Evolutionary conservation across 2,329 filamentous ascomycete genomes (phyloP), one percentile per base, ranked within the genome.

Genomic region (Penicillium hesseltinei): DNA sequence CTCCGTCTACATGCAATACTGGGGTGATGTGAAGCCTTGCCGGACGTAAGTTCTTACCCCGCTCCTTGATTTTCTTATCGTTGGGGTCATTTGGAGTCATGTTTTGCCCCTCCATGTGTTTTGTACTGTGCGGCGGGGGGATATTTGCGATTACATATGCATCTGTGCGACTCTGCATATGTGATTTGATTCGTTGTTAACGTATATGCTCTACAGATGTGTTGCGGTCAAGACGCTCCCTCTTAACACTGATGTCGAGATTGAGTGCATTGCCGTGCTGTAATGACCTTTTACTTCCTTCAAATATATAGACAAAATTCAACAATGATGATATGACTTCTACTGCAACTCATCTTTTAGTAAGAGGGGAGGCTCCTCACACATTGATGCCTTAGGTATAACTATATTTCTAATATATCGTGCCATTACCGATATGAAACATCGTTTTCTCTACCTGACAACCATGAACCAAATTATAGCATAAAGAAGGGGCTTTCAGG

Each of bases 171-270:
- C n/a, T 23, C 13, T 43, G 13, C 15, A 35, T 35, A 6, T 35
- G 5, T 51, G 3, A n/a, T 33, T 29, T 49, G 11, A 27, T 33
- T 49, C 40, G 10, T 46, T 35, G 19, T 47, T 58, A 21, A 56
- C 35, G 11, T 4, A 10, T 21, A n/a, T 35, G 11, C 31, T 29
- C 6, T 23, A n/a, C 21, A 73, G 68, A 31, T 96, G 91, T 73
- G 91, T 96, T 53, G 91, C 91, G 5, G 92, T 95, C 63, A 92
- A 94, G 82, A 86, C 90, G 67, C 83, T 96, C 63, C 92, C 92
- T 60, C 91, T 92, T 82, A 87, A 87, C 56, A 91, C 92, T 42
- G 87, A 91, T 59, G 87, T 96, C 25, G 92, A 96, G 82, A 94
- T 96, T 72, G 91, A 96, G 82, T 90, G 87, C 73, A 89, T 94